These are phyloP conservation scores for Vigna trinervia DNA, from an alignment of 306 rosid species.

Conservation along the genomic window DNA sequence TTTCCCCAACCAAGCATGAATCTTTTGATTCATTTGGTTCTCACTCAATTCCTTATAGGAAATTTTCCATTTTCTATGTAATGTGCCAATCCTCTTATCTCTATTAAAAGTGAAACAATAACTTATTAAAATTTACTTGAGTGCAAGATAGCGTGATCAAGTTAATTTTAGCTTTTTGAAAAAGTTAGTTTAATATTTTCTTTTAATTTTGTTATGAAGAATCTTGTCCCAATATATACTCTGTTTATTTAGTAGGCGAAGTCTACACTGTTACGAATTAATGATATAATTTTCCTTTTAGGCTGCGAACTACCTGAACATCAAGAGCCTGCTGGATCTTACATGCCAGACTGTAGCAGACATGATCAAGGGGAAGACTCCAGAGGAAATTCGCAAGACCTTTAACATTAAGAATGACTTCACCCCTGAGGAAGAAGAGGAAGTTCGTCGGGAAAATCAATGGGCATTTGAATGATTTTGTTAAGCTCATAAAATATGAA, in stretches of 20 bases:
- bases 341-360: conserved; percentile 83
- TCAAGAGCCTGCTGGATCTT: conserved; percentile 76
- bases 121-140: background rate
- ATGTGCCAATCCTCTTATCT: too few relatives aligned
- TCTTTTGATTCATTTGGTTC: too few relatives aligned
- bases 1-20: too few relatives aligned
- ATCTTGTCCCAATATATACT: too few relatives aligned
- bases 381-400: conserved; percentile 78
- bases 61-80: too few relatives aligned
- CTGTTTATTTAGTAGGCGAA: background rate
- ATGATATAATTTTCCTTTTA: conserved; percentile 36
- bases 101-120: too few relatives aligned
- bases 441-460: conserved; percentile 81
- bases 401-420: conserved; percentile 83
- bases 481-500: conserved; percentile 12
- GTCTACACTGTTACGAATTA: background rate
- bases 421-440: conserved; percentile 82
- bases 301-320: conserved; percentile 89
- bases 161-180: too few relatives aligned
- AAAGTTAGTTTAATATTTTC: too few relatives aligned
- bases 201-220: too few relatives aligned
- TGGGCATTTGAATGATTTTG: conserved; percentile 79
- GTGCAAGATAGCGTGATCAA: too few relatives aligned
- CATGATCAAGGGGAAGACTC: conserved; percentile 86
- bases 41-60: too few relatives aligned